Conservation (phyloP, 345 rosid species). For the Eucalyptus shirleyi region DNA sequence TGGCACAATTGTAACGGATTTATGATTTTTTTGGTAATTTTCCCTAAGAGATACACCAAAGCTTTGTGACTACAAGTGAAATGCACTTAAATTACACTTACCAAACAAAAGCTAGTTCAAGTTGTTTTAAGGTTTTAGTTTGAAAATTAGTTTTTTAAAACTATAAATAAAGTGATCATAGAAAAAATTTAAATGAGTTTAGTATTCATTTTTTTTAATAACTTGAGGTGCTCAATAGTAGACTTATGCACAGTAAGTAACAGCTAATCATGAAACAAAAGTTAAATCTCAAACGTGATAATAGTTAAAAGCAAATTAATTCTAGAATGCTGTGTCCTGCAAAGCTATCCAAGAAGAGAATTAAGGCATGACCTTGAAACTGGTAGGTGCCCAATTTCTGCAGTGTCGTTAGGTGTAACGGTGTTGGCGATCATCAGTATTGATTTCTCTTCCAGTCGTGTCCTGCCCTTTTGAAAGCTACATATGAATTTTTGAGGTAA, state of each 20-base stretch:
- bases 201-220: background rate
- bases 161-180: no score
- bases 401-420: background rate
- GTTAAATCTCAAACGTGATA: background rate
- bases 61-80: no score
- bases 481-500: no score
- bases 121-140: background rate
- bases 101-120: background rate
- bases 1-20: no score
- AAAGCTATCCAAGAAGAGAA: background rate
- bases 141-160: no score
- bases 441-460: no score
- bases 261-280: background rate
- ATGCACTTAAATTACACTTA: no score
- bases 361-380: background rate
- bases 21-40: no score
- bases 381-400: background rate
- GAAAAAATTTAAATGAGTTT: no score
- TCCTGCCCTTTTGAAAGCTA: no score
- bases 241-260: background rate
- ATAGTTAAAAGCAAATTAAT: background rate
- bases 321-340: background rate
- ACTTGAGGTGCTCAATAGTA: background rate
- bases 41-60: fast-evolving
- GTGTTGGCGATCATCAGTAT: background rate